Base-by-base conservation (phyloP, 352 stramenopile genomes). In the Phytophthora lateralis region DNA sequence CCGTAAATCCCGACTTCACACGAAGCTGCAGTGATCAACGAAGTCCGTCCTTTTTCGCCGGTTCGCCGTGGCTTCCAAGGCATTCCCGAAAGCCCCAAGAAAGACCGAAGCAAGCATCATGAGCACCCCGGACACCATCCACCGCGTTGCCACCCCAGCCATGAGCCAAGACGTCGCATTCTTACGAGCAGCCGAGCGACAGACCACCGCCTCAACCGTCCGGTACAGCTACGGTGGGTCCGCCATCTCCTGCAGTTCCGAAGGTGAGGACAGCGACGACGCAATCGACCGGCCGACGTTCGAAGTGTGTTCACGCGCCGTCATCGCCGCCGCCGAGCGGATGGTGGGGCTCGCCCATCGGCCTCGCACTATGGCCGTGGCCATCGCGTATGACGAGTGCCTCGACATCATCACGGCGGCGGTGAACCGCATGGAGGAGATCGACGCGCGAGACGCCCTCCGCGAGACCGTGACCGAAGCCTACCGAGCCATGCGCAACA, bases 341-440 rank as follows among this genome's bases (percentile, higher is more conserved):
- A 76, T 76, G 63, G 20, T 46, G 30, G 26, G 26, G 15, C 63
- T 76, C 11, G 37, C 45, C 2, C 55, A n/a, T 24, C 39, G 64
- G 20, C 63, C 59, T 24, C 41, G 17, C 18, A 71, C 41, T 56
- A 34, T 76, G 32, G 30, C 63, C 4, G 49, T 73, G 6, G 63
- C 58, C n/a, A 71, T 76, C 42, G 68, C 63, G 34, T 76, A 68
- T 30, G 68, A 76, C 32, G 68, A 71, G 37, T 73, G 63, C 60
- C 55, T 76, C 4, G 68, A 76, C 41, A 71, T 76, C 47, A 27
- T 76, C 38, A 67, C 68, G 2, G 68, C 68, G 14, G 68, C 63
- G 10, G 38, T 71, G 35, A 41, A 70, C 37, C 63, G 63, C 42
- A 48, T 76, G 54, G 64, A 73, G 32, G 44, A 37, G 18, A 61